Evolutionary conservation across 108 stramenopile species (phyloP).

Genomic region (Chaetoceros tenuissimus): DNA sequence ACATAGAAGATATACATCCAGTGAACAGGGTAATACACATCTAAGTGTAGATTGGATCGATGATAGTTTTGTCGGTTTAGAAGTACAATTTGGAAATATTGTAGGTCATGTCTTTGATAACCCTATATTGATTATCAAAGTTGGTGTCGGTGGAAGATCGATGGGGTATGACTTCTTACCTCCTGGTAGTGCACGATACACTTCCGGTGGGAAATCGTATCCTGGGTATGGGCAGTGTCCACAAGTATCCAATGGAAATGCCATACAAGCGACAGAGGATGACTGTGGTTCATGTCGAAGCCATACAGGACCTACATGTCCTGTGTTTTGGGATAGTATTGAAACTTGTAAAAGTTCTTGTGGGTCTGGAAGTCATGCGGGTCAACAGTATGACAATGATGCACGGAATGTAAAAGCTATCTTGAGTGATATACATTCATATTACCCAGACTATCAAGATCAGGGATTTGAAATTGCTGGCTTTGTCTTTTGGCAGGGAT

Average conservation of each 20-base stretch:
- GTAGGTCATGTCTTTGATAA: constrained; percentile 20
- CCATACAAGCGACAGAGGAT: no score
- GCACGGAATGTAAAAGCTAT: constrained; percentile 11
- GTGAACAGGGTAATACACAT: no score
- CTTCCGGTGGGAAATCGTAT: constrained; percentile 16
- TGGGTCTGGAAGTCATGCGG: no score
- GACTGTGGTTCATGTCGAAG: no score
- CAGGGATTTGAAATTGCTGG: constrained; percentile 21
- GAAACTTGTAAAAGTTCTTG: neutral
- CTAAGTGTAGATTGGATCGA: no score
- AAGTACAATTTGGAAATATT: constrained; percentile 30
- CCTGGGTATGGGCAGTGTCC: constrained; percentile 23
- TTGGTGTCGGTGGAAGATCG: constrained; percentile 18
- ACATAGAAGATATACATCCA: no score
- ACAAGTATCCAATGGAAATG: no score
- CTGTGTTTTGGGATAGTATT: constrained; percentile 15
- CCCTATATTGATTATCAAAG: constrained; percentile 31
- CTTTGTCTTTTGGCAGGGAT: constrained; percentile 35
- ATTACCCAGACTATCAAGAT: constrained; percentile 22
- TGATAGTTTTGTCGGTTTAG: constrained; percentile 29
- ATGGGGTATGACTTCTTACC: constrained; percentile 34
- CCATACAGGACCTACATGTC: no score
- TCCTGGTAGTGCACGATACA: constrained; percentile 18
- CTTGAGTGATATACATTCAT: constrained; percentile 15
- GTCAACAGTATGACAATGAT: constrained; percentile 20